phyloP scores from a whole-genome alignment of 768 basidiomycete species.

The Phylloporus scabripes region DNA sequence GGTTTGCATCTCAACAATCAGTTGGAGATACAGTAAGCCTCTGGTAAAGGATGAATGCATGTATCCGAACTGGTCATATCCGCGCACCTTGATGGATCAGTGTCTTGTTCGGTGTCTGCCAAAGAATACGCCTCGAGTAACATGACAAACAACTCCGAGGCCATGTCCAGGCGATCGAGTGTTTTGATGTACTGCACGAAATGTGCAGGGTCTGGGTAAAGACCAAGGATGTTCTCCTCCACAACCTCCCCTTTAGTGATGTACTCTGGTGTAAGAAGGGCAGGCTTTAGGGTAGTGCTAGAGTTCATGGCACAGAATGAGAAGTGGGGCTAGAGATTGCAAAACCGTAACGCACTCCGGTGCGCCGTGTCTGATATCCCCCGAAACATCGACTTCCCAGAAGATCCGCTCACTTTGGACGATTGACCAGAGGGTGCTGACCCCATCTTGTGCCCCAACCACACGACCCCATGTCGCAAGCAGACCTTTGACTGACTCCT shows the following conservation, averaged over 20 bases:
- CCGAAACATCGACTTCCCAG: constrained; percentile 56
- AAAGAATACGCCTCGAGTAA: constrained; percentile 65
- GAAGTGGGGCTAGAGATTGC: neutral
- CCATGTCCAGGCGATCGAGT: constrained; percentile 62
- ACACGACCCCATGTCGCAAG: constrained; percentile 75
- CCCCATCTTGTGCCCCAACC: constrained; percentile 45
- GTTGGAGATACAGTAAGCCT: constrained; percentile 68
- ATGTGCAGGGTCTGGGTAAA: constrained; percentile 72
- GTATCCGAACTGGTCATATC: neutral
- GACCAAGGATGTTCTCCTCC: constrained; percentile 50
- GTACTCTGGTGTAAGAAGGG: constrained; percentile 51
- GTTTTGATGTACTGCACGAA: constrained; percentile 62
- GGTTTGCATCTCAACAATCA: constrained; percentile 77
- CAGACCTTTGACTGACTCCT: constrained; percentile 53
- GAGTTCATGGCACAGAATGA: constrained; percentile 1
- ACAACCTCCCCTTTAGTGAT: constrained; percentile 34
- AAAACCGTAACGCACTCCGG: constrained; percentile 37
- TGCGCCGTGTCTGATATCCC: constrained; percentile 38
- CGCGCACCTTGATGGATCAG: constrained; percentile 21
- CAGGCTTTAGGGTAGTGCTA: constrained; percentile 28
- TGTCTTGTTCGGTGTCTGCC: constrained; percentile 15
- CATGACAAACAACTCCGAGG: constrained; percentile 67
- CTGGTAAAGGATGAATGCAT: constrained; percentile 31
- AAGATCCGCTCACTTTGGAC: constrained; percentile 43
- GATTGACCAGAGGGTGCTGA: constrained; percentile 55